Evolutionary conservation across 2,329 filamentous ascomycete species (phyloP), one percentile per base, ranked within the genome.

Genomic region (Lomentospora prolificans): DNA sequence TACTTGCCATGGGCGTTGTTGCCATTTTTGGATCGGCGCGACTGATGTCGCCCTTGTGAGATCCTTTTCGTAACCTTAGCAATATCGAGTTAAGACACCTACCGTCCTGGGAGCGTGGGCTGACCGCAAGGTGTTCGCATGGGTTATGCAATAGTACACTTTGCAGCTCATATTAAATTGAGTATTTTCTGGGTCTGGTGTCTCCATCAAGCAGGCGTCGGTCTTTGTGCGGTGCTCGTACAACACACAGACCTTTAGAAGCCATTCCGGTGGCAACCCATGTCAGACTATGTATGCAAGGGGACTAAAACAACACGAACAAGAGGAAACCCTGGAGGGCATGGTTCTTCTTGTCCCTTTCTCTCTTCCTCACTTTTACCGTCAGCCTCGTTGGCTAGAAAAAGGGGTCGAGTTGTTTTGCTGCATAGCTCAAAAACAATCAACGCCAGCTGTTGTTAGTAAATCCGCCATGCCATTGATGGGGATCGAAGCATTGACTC

Each of bases 261-360:
- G 6, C 44, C 44, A 48, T 48, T 48, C 22, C 44, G 22, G 24
- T 48, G 44, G 10, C 44, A 48, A 48, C 44, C 44, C 44, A 48
- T 25, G 44, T 48, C 44, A 48, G 41, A 24, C n/a, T 46, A 46
- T 19, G 19, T 46, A 46, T 46, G 41, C 41, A 46, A 46, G 44
- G 44, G 44, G 44, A 48, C 22, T 48, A 48, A 48, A 48, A 17
- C 44, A 48, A 48, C 44, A 48, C 44, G 44, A 19, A 48, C 44
- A 25, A 48, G 17, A 27, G 17, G 44, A 25, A 22, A 22, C 44
- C 44, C 44, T 48, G 44, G 44, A 48, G 22, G 22, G 12, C 7
- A 33, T 7, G 30, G 30, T n/a, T n/a, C n/a, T n/a, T n/a, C n/a
- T n/a, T n/a, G n/a, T n/a, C n/a, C n/a, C n/a, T n/a, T n/a, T n/a